Evolutionary conservation across 2,329 filamentous ascomycete species (phyloP).

Genomic region (Colletotrichum kahawae): DNA sequence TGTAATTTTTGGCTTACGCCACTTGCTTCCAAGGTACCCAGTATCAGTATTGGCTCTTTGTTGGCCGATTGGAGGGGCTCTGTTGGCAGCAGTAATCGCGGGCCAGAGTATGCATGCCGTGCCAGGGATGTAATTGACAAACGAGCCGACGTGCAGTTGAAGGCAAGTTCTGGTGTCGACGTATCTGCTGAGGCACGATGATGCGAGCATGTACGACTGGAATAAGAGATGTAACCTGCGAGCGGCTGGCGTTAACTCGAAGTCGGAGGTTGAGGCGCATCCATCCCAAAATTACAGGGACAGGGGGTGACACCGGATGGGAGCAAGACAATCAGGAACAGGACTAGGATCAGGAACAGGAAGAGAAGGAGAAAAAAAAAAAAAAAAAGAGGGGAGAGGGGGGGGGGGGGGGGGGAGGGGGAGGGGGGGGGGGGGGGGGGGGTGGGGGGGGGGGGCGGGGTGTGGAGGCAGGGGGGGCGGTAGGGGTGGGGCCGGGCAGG

Average conservation of each 20-base stretch:
- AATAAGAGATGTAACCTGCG: neutral
- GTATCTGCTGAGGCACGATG: neutral
- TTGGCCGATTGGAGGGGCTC: neutral
- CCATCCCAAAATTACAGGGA: constrained; percentile 23
- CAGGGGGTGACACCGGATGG: constrained; percentile 10
- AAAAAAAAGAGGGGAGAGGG: no score
- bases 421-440: no score
- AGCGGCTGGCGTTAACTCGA: neutral
- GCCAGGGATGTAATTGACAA: neutral
- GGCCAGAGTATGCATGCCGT: neutral
- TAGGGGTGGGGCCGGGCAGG: no score
- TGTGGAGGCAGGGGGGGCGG: no score
- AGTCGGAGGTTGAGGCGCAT: constrained; percentile 24
- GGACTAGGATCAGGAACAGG: neutral
- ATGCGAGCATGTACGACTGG: neutral
- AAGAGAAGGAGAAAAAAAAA: no score
- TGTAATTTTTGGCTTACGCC: no score
- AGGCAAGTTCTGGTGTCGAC: neutral
- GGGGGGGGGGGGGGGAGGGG: no score
- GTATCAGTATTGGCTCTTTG: neutral
- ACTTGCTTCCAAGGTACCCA: no score
- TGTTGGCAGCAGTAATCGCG: neutral
- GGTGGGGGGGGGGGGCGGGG: no score
- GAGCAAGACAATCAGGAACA: constrained; percentile 16
- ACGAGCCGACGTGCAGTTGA: neutral